Base-by-base conservation (phyloP, 1,139 yeast genomes). In the Williopsis jadinii region DNA sequence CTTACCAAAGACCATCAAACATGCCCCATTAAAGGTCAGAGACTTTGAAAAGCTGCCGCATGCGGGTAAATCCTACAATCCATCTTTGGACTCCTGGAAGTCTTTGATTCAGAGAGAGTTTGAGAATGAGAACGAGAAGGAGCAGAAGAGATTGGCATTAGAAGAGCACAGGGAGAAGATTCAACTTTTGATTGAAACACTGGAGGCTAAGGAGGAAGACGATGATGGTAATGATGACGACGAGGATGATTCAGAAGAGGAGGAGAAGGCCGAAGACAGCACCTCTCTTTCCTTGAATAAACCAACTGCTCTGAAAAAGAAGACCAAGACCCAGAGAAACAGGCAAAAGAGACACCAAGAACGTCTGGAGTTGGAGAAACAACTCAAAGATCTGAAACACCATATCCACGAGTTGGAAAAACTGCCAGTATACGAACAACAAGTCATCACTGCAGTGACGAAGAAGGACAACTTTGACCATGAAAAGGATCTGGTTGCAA, bases 31-130 rank as follows among this genome's bases (percentile, higher is more conserved):
- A 28, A 55, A 59, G 24, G 70, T 75, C 37, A 67, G 64, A 50
- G 69, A 73, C 19, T 61, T 70, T 8, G 80, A 76, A 24, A 64
- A 57, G 8, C 46, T 80, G 8, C 87, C 92, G 14, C 83, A 81
- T 54, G 92, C 82, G 2, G 98, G 98, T 41, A 84, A 84, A 61
- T 90, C 97, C 3, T 92, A 92, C 59, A 92, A 92, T 59, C 98
- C 98, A 30, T 75, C 94, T 11, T 68, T 83, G 49, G 84, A 82
- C 46, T 78, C 86, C 30, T 92, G 98, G 98, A 77, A 79, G 55
- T 67, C 66, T 28, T 70, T 90, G 53, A 75, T 92, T 43, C 68
- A 76, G 46, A 68, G 70, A 45, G 97, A 88, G 62, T 82, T 73
- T 53, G 70, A 62, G 41, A 67, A 70, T 42, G 96, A 88, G 58